phyloP scores from a whole-genome alignment of 1,284 basidiomycete species.

The Uromyces viciae-fabae region DNA sequence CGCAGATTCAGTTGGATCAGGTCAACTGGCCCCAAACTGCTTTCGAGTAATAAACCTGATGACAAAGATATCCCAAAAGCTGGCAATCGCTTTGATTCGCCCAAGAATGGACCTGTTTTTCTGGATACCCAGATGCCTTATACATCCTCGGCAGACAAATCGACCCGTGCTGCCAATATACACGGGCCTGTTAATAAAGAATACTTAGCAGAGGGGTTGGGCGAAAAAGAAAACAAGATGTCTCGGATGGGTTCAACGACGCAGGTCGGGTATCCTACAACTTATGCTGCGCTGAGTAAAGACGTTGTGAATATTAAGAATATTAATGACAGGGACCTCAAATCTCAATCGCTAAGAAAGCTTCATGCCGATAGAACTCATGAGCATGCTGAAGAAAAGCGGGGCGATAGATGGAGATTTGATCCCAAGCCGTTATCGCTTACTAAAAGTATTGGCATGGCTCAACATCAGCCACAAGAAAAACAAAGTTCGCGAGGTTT shows the following conservation, averaged over 20 bases:
- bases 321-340: no score
- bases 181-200: no score
- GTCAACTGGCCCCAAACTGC: not conserved
- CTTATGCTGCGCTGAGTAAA: no score
- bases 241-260: no score
- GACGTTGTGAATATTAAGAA: no score
- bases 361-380: not conserved
- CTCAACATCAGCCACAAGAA: not conserved
- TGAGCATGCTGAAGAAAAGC: not conserved
- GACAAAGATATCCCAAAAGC: not conserved
- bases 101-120: not conserved
- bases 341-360: not conserved
- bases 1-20: constrained; percentile 23
- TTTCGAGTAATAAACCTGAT: not conserved
- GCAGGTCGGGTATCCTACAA: no score
- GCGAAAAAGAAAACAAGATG: no score
- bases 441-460: not conserved
- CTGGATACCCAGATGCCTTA: not conserved
- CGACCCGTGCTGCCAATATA: not conserved
- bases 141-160: constrained; percentile 1
- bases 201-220: no score
- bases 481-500: not conserved
- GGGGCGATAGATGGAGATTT: constrained; percentile 15
- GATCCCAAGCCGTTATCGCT: constrained; percentile 18
- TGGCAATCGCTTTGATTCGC: not conserved